Base-by-base conservation (phyloP, 352 stramenopile genomes). In the Thraustotheca clavata region DNA sequence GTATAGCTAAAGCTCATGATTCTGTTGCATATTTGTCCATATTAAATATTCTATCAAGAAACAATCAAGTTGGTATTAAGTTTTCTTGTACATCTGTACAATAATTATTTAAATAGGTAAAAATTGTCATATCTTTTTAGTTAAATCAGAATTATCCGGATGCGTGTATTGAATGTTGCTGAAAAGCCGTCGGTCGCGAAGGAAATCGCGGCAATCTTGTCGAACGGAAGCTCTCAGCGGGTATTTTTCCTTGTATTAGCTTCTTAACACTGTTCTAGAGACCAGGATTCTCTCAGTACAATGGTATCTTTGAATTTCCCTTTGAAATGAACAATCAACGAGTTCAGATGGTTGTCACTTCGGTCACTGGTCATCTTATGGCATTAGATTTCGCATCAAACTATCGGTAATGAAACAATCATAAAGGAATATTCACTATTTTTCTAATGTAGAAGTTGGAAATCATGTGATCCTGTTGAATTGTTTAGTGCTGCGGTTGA, bases 101-200 rank as follows among this genome's bases (percentile, higher is more conserved):
- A n/a, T n/a, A n/a, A n/a, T n/a, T n/a, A n/a, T n/a, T n/a, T n/a
- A n/a, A n/a, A n/a, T n/a, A n/a, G n/a, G n/a, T n/a, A n/a, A n/a
- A n/a, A n/a, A n/a, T n/a, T n/a, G n/a, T n/a, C n/a, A n/a, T n/a
- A n/a, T n/a, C n/a, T n/a, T n/a, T n/a, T n/a, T n/a, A n/a, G n/a
- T n/a, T n/a, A n/a, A n/a, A n/a, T n/a, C n/a, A n/a, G n/a, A n/a
- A n/a, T n/a, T n/a, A n/a, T n/a, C n/a, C n/a, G n/a, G 38, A 94
- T 92, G 86, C 82, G 80, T 33, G 86, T 92, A 68, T 84, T 99
- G 18, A 98, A 99, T 74, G 96, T 99, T 48, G 97, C 97, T 38
- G 97, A 99, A 86, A 99, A 99, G 81, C 96, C 96, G 43, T 98
- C 89, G 16, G 97, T 99, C 59, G 97, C 97, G 41, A 98, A 98